Conservation (phyloP, 495 filamentous ascomycete genomes). For the Daldinia grandis region DNA sequence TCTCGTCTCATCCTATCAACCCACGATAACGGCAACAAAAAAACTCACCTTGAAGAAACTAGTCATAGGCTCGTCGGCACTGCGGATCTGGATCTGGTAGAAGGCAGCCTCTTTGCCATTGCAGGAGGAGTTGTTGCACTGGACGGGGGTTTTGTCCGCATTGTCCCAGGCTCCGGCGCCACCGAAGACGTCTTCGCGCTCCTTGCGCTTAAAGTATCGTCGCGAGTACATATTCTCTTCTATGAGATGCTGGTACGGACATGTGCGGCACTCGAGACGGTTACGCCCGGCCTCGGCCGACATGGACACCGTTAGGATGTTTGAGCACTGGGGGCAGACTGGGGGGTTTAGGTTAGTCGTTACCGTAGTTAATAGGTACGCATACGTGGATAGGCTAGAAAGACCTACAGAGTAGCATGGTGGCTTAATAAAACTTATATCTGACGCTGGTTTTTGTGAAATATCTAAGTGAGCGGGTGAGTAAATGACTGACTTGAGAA, state of each 20-base stretch:
- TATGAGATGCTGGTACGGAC: slow-evolving; percentile 85
- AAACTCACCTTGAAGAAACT: slow-evolving; percentile 85
- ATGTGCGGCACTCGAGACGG: slow-evolving; percentile 91
- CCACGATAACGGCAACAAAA: not conserved
- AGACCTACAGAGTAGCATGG: slow-evolving; percentile 74
- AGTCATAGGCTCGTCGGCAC: slow-evolving; percentile 98
- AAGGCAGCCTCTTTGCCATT: slow-evolving; percentile 83
- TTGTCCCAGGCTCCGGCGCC: slow-evolving; percentile 89
- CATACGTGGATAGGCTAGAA: not conserved
- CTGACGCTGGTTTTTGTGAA: slow-evolving; percentile 3
- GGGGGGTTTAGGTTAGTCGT: slow-evolving; percentile 19
- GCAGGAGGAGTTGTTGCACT: slow-evolving; percentile 79
- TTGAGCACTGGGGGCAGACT: slow-evolving; percentile 95
- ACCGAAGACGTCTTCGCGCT: slow-evolving; percentile 91
- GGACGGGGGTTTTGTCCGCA: slow-evolving; percentile 77
- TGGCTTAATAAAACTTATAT: slow-evolving; percentile 22
- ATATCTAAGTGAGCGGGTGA: not conserved
- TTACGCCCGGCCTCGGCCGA: slow-evolving; percentile 56
- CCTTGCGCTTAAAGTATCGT: slow-evolving; percentile 77
- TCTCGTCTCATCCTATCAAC: not conserved
- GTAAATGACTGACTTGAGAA: not conserved
- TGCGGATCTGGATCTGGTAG: slow-evolving; percentile 96
- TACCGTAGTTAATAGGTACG: not conserved
- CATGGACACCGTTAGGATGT: slow-evolving; percentile 76
- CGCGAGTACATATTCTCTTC: slow-evolving; percentile 78